Evolutionary conservation across 164 flowering plant species (phyloP), one percentile per base, ranked within the genome.

Genomic region (Chloranthus sessilifolius): DNA sequence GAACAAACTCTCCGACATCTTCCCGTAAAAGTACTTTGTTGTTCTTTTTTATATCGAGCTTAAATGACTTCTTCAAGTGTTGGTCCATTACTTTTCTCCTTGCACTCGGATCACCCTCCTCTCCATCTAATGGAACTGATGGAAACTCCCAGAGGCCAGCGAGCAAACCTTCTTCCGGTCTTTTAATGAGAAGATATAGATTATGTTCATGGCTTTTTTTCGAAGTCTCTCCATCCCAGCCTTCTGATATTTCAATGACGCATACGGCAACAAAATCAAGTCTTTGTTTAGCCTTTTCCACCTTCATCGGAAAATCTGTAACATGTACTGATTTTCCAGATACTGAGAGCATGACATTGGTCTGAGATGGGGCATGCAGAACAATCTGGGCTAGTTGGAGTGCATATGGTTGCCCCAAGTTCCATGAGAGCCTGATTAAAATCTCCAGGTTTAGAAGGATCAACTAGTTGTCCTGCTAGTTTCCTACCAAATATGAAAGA

Each of bases 121-220:
- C 83, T 62, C 73, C 74, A 20, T 66, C 66, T 67, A 88, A 28
- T 12, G 64, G 60, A 47, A 85, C 85, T 26, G 96, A 82, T 46
- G 98, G 96, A 53, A 92, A 88, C 72, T 91, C 98, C 98, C 98
- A 92, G 5, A 92, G 83, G 44, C 98, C 98, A 60, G 96, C 96
- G 49, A 88, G 96, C 68, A 92, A 61, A 22, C 98, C 98, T 65
- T 75, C 77, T 28, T 85, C 76, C 15, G 95, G 96, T 59, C 98
- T 83, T 62, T 83, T 85, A 16, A 82, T 71, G 19, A 88, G 76
- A 67, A 88, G 79, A 64, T 73, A 79, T 34, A 44, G 52, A 37
- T 75, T 70, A 16, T 47, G 61, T 33, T 63, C 43, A 57, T 57
- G 61, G 37, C 39, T 29, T 41, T 41, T 61, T 49, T 68, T 57